phyloP scores from a whole-genome alignment of 306 rosid genomes.

The Boehmeria nivea region DNA sequence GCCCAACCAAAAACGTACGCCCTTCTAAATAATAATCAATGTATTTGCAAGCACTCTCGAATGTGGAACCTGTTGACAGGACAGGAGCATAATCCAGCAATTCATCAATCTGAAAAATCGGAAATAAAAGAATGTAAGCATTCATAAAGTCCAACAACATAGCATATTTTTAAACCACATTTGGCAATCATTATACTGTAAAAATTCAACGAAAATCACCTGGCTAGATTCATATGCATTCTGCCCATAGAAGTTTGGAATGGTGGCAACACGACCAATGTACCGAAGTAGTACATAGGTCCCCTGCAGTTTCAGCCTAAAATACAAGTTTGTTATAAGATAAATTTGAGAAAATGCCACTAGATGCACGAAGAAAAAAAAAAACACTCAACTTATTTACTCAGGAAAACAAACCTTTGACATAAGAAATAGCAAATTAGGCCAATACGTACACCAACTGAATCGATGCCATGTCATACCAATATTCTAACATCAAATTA shows the following conservation, averaged over 20 bases:
- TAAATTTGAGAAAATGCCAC: background rate
- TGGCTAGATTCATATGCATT: slow-evolving; percentile 55
- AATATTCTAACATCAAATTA: too few relatives aligned
- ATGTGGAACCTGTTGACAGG: slow-evolving; percentile 67
- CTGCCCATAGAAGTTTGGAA: slow-evolving; percentile 61
- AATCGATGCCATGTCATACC: too few relatives aligned
- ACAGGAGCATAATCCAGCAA: slow-evolving; percentile 76
- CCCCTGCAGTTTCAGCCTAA: slow-evolving; percentile 64
- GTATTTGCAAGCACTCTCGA: slow-evolving; percentile 73
- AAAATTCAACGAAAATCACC: slow-evolving; percentile 35
- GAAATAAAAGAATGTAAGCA: background rate
- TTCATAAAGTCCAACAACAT: background rate
- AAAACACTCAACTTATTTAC: background rate
- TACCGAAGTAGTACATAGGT: slow-evolving; percentile 55
- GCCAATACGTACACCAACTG: too few relatives aligned
- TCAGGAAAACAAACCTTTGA: too few relatives aligned
- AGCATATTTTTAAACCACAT: slow-evolving; percentile 7
- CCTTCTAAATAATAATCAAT: slow-evolving; percentile 59
- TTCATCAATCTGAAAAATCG: slow-evolving; percentile 56
- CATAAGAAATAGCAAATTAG: too few relatives aligned
- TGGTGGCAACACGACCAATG: slow-evolving; percentile 44
- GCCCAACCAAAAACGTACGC: slow-evolving; percentile 52
- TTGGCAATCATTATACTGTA: background rate
- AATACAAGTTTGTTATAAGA: slow-evolving; percentile 4
- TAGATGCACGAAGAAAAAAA: too few relatives aligned